Conservation (phyloP, 805 yeast species). For the Ogataea methylovora region DNA sequence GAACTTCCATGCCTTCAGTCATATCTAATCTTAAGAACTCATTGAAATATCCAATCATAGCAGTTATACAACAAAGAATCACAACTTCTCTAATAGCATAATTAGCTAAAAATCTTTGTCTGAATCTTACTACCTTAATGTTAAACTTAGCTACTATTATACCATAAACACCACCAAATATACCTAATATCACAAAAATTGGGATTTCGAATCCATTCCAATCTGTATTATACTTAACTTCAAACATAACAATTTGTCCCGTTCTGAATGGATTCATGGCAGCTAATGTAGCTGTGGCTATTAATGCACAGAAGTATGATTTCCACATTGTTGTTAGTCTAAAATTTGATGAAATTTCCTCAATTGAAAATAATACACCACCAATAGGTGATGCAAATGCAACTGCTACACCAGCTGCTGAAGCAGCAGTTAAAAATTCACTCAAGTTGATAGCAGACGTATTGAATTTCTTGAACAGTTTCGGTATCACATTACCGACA, state of each 20-base stretch:
- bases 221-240: constrained; percentile 76
- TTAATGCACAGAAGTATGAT: constrained; percentile 81
- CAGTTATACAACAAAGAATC: constrained; percentile 58
- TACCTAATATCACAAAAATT: constrained; percentile 67
- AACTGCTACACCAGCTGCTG: constrained; percentile 98
- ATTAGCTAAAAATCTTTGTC: constrained; percentile 57
- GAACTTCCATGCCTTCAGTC: constrained; percentile 90
- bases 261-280: constrained; percentile 86
- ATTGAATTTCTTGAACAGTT: constrained; percentile 38
- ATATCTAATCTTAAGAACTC: constrained; percentile 77
- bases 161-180: constrained; percentile 91
- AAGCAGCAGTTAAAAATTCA: constrained; percentile 76
- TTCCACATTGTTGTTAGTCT: constrained; percentile 81
- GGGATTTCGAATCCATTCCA: constrained; percentile 90
- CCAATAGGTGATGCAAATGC: constrained; percentile 97
- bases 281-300: constrained; percentile 78
- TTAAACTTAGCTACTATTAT: constrained; percentile 69
- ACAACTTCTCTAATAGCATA: constrained; percentile 68
- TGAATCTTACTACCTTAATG: constrained; percentile 65
- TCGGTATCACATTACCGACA: constrained; percentile 77
- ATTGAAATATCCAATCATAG: constrained; percentile 75
- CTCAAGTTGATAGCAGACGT: constrained; percentile 35
- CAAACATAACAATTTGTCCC: constrained; percentile 89
- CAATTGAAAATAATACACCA: constrained; percentile 89
- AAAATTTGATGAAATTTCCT: constrained; percentile 75